Evolutionary conservation across 2,329 filamentous ascomycete genomes (phyloP).

Genomic region (Verticillium albo-atrum): DNA sequence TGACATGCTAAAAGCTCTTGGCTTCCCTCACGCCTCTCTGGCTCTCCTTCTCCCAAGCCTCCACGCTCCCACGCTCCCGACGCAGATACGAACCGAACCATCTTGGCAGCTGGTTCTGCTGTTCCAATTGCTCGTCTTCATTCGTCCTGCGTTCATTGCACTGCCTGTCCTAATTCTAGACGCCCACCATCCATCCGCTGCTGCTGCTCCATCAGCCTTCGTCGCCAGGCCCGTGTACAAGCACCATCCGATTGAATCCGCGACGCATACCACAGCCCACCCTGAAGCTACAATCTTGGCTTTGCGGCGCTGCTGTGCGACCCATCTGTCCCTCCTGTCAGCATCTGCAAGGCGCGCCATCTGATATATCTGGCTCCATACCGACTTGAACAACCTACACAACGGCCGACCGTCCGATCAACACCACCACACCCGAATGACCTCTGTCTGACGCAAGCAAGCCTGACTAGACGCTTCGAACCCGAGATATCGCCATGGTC

Average conservation of each 20-base stretch:
- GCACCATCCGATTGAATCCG: neutral
- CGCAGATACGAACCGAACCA: neutral
- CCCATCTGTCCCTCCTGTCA: neutral
- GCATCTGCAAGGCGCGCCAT: neutral
- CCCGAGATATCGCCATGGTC: neutral
- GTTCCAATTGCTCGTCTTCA: neutral
- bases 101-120: neutral
- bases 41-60: neutral
- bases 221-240: neutral
- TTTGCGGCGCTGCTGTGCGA: neutral
- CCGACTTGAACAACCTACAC: neutral
- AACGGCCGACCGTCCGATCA: neutral
- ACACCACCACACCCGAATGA: neutral
- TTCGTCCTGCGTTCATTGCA: neutral
- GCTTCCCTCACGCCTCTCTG: neutral
- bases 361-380: neutral
- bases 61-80: neutral
- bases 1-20: neutral
- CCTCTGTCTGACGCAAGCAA: neutral
- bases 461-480: neutral
- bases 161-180: neutral
- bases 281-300: neutral
- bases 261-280: neutral
- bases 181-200: neutral
- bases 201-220: neutral